These are phyloP conservation scores for Ustilago hordei DNA, from an alignment of 1,284 basidiomycete species.

Conservation along the genomic window DNA sequence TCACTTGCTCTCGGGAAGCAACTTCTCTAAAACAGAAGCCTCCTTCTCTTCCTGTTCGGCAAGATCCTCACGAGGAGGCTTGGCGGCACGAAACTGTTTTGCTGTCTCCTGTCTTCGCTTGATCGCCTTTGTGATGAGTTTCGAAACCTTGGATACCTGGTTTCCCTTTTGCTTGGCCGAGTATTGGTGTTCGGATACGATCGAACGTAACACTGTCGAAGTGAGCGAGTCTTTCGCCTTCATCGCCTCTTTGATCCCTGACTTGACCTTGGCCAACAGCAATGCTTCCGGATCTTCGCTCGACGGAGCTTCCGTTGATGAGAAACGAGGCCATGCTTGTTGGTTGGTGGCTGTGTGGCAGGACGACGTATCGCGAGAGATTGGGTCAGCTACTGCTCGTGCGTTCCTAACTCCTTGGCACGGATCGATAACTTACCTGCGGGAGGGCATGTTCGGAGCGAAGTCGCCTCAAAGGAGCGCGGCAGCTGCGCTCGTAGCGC, in stretches of 20 bases:
- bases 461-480: constrained; percentile 26
- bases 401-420: background rate
- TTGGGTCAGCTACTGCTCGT: background rate
- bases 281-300: constrained; percentile 41
- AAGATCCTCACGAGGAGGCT: constrained; percentile 56
- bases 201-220: constrained; percentile 54
- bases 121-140: constrained; percentile 55
- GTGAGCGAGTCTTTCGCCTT: constrained; percentile 55
- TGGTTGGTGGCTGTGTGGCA: constrained; percentile 6
- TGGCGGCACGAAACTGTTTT: constrained; percentile 52
- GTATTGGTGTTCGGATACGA: constrained; percentile 60
- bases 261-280: constrained; percentile 50
- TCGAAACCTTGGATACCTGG: constrained; percentile 43
- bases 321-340: constrained; percentile 30
- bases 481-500: constrained; percentile 34
- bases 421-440: constrained; percentile 20
- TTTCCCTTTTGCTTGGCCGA: constrained; percentile 50
- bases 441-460: constrained; percentile 14
- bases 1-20: constrained; percentile 44
- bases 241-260: constrained; percentile 59
- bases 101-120: constrained; percentile 52
- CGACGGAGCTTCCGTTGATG: constrained; percentile 26
- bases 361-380: background rate
- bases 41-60: constrained; percentile 61
- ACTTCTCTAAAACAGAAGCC: constrained; percentile 42